Evolutionary conservation across 2,329 filamentous ascomycete species (phyloP).

Genomic region (Botrytis deweyae): DNA sequence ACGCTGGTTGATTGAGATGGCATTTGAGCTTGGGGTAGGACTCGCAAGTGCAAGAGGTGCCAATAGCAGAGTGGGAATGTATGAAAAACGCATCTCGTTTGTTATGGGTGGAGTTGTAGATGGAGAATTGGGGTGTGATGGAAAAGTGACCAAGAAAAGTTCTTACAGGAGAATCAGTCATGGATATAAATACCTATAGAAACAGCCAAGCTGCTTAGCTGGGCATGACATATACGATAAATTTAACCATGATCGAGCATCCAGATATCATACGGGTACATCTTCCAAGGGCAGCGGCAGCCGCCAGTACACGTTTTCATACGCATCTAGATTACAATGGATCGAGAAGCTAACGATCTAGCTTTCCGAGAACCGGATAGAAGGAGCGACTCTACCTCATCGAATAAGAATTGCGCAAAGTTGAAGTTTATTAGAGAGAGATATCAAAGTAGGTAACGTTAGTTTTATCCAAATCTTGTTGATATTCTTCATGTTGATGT

Average conservation of each 20-base stretch:
- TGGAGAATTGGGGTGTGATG: background rate
- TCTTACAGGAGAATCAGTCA: background rate
- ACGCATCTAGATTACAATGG: background rate
- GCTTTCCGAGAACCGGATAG: background rate
- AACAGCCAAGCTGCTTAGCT: background rate
- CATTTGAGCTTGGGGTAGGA: background rate
- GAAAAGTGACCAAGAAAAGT: background rate
- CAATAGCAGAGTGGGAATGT: background rate
- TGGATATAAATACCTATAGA: background rate
- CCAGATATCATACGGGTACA: background rate
- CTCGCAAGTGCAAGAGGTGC: conserved; percentile 6
- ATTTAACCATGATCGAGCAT: background rate
- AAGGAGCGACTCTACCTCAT: background rate
- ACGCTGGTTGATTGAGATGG: background rate
- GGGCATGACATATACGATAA: background rate
- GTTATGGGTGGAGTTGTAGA: background rate
- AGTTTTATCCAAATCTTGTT: background rate
- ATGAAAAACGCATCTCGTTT: conserved; percentile 7
- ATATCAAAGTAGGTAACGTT: background rate
- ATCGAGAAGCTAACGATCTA: background rate
- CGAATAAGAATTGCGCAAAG: background rate
- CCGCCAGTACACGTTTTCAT: background rate
- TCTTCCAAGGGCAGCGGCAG: background rate
- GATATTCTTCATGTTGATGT: background rate
- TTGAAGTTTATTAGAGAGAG: background rate